Conservation (phyloP, 192 early-diverging fungal species). For the Coemansia sp. region DNA sequence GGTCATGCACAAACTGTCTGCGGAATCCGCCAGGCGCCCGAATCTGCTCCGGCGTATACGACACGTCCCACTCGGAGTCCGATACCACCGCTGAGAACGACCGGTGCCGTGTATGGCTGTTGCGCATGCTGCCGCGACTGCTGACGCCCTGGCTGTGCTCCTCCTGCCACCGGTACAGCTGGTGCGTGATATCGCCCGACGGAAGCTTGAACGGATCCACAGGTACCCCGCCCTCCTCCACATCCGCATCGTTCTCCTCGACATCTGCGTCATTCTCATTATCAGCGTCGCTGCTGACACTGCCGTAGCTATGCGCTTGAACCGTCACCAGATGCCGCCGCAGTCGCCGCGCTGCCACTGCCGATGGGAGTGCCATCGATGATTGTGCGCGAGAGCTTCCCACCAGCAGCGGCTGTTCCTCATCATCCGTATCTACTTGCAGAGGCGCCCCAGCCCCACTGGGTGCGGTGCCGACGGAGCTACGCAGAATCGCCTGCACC, state of each 20-base stretch:
- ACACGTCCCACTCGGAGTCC: constrained; percentile 60
- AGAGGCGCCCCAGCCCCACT: not conserved
- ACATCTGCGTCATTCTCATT: constrained; percentile 11
- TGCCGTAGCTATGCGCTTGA: constrained; percentile 45
- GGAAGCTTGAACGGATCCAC: constrained; percentile 59
- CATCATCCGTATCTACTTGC: constrained; percentile 15
- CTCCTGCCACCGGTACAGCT: constrained; percentile 89
- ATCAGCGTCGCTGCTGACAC: constrained; percentile 19
- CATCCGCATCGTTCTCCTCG: constrained; percentile 16
- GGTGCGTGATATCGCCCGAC: constrained; percentile 79
- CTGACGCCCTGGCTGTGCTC: constrained; percentile 32
- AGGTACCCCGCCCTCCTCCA: constrained; percentile 13
- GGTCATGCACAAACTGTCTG: constrained; percentile 76
- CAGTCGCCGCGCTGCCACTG: constrained; percentile 64
- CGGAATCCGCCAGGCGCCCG: constrained; percentile 85
- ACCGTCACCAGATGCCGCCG: constrained; percentile 68
- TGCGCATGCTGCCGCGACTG: constrained; percentile 12
- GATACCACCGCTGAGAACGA: constrained; percentile 52
- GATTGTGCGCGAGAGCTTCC: constrained; percentile 13
- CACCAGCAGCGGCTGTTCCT: not conserved
- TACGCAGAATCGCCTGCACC: not conserved
- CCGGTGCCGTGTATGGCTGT: constrained; percentile 26
- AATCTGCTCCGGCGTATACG: constrained; percentile 55
- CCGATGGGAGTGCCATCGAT: constrained; percentile 33
- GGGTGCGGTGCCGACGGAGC: not conserved